phyloP scores from a whole-genome alignment of 768 basidiomycete species.

The Kwoniella shandongensis region DNA sequence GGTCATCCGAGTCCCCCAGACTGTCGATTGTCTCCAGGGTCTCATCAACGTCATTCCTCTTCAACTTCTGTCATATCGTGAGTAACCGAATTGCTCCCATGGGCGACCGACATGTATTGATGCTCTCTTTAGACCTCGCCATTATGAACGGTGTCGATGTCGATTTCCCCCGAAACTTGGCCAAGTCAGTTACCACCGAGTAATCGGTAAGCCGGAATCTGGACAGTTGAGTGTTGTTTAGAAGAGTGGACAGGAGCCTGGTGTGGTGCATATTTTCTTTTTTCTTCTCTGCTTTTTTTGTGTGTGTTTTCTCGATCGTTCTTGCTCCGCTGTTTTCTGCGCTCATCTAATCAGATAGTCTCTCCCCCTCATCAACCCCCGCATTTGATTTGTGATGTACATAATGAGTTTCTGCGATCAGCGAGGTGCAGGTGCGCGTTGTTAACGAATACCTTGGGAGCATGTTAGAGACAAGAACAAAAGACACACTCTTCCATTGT shows the following conservation, averaged over 20 bases:
- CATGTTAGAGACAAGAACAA: too few relatives aligned
- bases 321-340: neutral
- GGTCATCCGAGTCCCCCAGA: slow-evolving; percentile 91
- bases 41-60: slow-evolving; percentile 94
- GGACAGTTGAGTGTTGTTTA: too few relatives aligned
- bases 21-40: slow-evolving; percentile 92
- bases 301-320: slow-evolving; percentile 3
- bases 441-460: too few relatives aligned
- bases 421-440: too few relatives aligned
- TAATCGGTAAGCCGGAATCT: slow-evolving; percentile 13
- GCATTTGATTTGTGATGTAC: slow-evolving; percentile 7
- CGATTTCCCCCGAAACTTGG: slow-evolving; percentile 95
- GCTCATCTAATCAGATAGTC: slow-evolving; percentile 1
- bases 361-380: neutral
- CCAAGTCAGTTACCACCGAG: slow-evolving; percentile 52
- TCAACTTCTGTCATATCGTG: slow-evolving; percentile 85
- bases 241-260: too few relatives aligned
- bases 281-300: neutral
- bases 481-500: too few relatives aligned
- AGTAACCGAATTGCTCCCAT: slow-evolving; percentile 5
- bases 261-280: neutral
- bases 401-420: slow-evolving; percentile 10
- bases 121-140: slow-evolving; percentile 63
- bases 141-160: slow-evolving; percentile 95
- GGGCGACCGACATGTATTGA: slow-evolving; percentile 4